These are phyloP conservation scores for Hordeum marinum DNA, from an alignment of 176 grass and related monocot genomes.

Conservation along the genomic window DNA sequence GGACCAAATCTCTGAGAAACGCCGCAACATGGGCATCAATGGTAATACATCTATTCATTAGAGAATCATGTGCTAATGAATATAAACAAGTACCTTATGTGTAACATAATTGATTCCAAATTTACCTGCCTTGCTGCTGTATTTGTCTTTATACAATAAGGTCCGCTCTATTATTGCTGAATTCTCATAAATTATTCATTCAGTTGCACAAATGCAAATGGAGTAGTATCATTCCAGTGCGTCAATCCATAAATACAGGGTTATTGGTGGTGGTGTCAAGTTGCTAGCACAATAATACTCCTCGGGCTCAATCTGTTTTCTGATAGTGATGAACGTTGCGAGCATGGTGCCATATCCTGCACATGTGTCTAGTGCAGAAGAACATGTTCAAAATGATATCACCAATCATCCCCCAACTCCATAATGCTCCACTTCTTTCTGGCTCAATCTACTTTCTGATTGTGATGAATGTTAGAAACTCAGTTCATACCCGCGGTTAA, in stretches of 20 bases:
- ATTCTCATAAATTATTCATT: neutral
- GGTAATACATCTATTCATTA: neutral
- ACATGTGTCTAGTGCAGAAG: conserved; percentile 4
- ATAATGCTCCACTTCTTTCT: neutral
- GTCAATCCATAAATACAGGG: neutral
- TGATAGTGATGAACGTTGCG: neutral
- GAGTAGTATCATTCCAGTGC: neutral
- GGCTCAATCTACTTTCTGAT: neutral
- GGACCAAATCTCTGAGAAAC: neutral
- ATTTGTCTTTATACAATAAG: neutral
- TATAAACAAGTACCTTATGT: neutral
- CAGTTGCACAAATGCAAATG: neutral
- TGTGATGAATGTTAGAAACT: neutral
- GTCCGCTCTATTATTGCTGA: neutral
- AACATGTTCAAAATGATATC: neutral
- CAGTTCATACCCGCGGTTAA: neutral
- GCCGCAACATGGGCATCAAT: neutral
- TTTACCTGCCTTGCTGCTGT: neutral
- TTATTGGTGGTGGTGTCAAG: neutral
- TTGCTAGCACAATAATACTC: neutral
- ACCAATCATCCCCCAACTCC: neutral
- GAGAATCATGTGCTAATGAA: neutral
- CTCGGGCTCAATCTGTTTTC: neutral
- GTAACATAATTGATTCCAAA: neutral
- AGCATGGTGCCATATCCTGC: conserved; percentile 3